Conservation (phyloP, 768 basidiomycete genomes). For the Suillus discolor region DNA sequence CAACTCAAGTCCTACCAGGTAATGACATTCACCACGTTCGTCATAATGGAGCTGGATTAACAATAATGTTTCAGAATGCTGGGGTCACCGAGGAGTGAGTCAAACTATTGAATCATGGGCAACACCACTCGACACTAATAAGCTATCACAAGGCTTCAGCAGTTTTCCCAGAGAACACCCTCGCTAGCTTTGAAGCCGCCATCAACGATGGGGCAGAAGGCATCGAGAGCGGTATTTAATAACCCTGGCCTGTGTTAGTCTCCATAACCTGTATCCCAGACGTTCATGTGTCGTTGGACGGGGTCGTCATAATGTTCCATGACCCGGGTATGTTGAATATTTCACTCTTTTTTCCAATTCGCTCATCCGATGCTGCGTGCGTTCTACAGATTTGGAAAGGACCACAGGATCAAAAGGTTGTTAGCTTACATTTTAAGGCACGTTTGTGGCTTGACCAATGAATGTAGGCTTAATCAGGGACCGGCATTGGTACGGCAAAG, state of each 20-base stretch:
- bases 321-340: slow-evolving; percentile 66
- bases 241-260: slow-evolving; percentile 35
- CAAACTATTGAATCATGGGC: slow-evolving; percentile 45
- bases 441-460: slow-evolving; percentile 30
- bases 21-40: not conserved
- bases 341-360: slow-evolving; percentile 22
- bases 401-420: slow-evolving; percentile 80
- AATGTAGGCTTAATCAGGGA: slow-evolving; percentile 65
- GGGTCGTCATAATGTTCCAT: slow-evolving; percentile 93
- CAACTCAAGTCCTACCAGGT: slow-evolving; percentile 31
- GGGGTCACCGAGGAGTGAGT: slow-evolving; percentile 71
- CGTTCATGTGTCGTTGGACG: slow-evolving; percentile 91
- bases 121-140: not conserved
- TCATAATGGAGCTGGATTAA: not conserved
- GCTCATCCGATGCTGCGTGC: slow-evolving; percentile 27
- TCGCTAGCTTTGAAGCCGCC: slow-evolving; percentile 93
- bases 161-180: slow-evolving; percentile 89
- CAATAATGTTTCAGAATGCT: slow-evolving; percentile 60
- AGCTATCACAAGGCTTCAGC: slow-evolving; percentile 73
- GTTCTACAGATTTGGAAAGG: slow-evolving; percentile 58
- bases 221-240: slow-evolving; percentile 92
- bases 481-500: slow-evolving; percentile 67
- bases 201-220: slow-evolving; percentile 94
- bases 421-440: slow-evolving; percentile 12
- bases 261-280: slow-evolving; percentile 71